phyloP scores from a whole-genome alignment of 108 stramenopile species.

The Cyclotella distinguenda region DNA sequence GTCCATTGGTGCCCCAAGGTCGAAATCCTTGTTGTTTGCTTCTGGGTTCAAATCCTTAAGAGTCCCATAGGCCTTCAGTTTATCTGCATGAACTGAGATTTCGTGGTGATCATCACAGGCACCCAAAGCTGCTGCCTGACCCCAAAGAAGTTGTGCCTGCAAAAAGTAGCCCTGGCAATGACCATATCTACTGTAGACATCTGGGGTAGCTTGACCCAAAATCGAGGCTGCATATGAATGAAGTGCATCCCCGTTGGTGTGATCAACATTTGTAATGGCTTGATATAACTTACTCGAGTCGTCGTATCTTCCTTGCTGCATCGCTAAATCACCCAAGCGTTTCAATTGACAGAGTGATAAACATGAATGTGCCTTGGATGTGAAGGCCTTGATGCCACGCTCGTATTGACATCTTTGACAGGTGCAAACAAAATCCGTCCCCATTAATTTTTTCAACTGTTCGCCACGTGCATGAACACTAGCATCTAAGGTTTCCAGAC shows the following conservation, averaged over 20 bases:
- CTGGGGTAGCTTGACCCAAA: slow-evolving; percentile 27
- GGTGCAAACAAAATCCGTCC: slow-evolving; percentile 27
- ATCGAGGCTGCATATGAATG: slow-evolving; percentile 43
- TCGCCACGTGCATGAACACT: slow-evolving; percentile 15
- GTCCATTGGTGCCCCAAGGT: slow-evolving; percentile 1
- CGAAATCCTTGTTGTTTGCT: not conserved
- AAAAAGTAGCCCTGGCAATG: slow-evolving; percentile 60
- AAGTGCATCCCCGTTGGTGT: slow-evolving; percentile 37
- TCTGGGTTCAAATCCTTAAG: slow-evolving; percentile 8
- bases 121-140: slow-evolving; percentile 37
- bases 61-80: slow-evolving; percentile 56
- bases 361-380: not conserved
- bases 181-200: slow-evolving; percentile 40
- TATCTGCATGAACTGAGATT: slow-evolving; percentile 57
- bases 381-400: not conserved
- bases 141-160: slow-evolving; percentile 68
- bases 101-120: slow-evolving; percentile 46
- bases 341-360: slow-evolving; percentile 16
- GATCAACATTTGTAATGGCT: slow-evolving; percentile 26
- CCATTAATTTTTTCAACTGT: slow-evolving; percentile 31
- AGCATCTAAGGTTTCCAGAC: slow-evolving; percentile 15
- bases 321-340: slow-evolving; percentile 58
- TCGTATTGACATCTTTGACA: slow-evolving; percentile 52
- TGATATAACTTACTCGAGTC: slow-evolving; percentile 53
- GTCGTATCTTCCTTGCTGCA: slow-evolving; percentile 58